Evolutionary conservation across 495 filamentous ascomycete species (phyloP).

Genomic region (Neurospora tetraspora): DNA sequence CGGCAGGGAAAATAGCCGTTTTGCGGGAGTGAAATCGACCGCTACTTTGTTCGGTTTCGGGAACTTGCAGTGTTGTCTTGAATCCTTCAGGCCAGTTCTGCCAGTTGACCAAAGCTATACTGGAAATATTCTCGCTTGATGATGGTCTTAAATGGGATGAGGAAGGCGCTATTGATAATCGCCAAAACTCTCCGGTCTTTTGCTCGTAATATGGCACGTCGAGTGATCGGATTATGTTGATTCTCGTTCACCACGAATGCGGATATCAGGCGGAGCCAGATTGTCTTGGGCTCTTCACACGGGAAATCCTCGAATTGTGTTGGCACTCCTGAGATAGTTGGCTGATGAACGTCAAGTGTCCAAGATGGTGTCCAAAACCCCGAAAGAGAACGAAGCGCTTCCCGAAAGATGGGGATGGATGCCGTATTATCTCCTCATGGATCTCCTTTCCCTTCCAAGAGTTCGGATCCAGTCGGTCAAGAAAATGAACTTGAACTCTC

Average conservation of each 20-base stretch:
- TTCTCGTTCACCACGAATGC: neutral
- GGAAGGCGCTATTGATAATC: neutral
- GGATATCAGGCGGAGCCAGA: neutral
- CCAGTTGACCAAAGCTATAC: neutral
- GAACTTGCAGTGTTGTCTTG: neutral
- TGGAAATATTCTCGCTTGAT: neutral
- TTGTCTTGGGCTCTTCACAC: neutral
- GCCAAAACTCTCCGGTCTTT: neutral
- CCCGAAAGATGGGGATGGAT: neutral
- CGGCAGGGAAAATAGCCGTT: neutral
- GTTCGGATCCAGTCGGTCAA: neutral
- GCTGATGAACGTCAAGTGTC: neutral
- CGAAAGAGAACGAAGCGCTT: neutral
- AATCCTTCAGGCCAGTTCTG: neutral
- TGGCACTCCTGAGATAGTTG: neutral
- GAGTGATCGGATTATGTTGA: neutral
- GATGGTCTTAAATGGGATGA: neutral
- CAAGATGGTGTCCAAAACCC: neutral
- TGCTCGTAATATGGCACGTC: neutral
- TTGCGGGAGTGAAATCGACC: neutral
- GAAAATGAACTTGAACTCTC: neutral
- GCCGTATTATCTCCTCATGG: neutral
- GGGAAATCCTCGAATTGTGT: neutral
- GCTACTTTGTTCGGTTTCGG: neutral
- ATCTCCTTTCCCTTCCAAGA: neutral